phyloP scores from a whole-genome alignment of 164 flowering plant species.

The Tetrastigma voinierianum region DNA sequence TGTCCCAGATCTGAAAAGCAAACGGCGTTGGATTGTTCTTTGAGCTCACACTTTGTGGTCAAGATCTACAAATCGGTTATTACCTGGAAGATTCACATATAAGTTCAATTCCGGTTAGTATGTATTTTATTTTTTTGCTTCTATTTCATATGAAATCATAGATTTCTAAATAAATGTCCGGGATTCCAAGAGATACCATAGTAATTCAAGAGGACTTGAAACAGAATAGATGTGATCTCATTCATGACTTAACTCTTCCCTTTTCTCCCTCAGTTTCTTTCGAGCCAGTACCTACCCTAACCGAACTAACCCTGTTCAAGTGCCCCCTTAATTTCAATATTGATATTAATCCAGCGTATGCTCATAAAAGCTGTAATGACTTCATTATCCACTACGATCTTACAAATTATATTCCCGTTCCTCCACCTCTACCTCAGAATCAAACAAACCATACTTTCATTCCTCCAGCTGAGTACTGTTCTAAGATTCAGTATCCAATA shows the following conservation, averaged over 20 bases:
- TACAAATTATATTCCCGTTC: neutral
- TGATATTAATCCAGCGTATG: neutral
- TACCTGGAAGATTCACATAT: too few species aligned
- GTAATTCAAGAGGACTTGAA: conserved; percentile 2
- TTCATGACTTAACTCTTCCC: conserved; percentile 7
- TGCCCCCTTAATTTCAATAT: conserved; percentile 1
- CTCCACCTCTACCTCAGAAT: neutral
- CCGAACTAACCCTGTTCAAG: conserved; percentile 11
- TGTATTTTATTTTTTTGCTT: too few species aligned
- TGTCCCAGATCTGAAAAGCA: too few species aligned
- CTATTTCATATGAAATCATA: too few species aligned
- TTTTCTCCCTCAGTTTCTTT: neutral
- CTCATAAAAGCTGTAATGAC: neutral
- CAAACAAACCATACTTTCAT: too few species aligned
- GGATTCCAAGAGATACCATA: too few species aligned
- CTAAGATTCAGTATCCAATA: conserved; percentile 7
- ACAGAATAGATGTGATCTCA: neutral
- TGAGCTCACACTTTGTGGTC: too few species aligned
- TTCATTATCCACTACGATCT: neutral
- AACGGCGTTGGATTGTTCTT: too few species aligned
- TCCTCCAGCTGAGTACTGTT: too few species aligned
- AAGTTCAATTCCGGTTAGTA: too few species aligned
- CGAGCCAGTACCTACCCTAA: neutral
- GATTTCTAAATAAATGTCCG: too few species aligned
- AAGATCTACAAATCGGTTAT: too few species aligned